Base-by-base conservation (phyloP, 2,329 filamentous ascomycete species). In the Exophiala sideris region DNA sequence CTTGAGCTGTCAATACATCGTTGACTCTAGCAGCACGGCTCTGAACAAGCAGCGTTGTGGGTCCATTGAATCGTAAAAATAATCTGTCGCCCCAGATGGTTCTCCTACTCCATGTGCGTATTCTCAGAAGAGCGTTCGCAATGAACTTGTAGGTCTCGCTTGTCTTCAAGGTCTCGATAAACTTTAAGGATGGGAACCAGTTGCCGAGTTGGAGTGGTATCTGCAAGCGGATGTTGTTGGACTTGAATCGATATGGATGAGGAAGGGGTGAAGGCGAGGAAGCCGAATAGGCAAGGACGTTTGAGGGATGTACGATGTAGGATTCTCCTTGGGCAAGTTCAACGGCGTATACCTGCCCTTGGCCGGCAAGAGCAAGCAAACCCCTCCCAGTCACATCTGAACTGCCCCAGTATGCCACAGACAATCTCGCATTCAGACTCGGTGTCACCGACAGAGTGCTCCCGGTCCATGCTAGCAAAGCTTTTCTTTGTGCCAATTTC, bases 381-480 rank as follows among this genome's bases (percentile, higher is more conserved):
- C 94, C 94, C 61, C 94, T 83, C 36, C 94, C 94, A 0, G 91
- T 96, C 56, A 96, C 78, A 60, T 88, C 82, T 10, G 92, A 91
- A 74, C 84, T 94, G 64, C 94, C 94, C 92, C 92, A 97, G 68
- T 96, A 86, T 42, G 90, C 85, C 48, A 96, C 67, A 52, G 88
- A 80, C 76, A 81, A 63, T 24, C 47, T 56, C 40, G 80, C 80
- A 64, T 91, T 91, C 61, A 95, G 78, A 44, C 84, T 86, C 2
- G 91, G 89, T 34, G 84, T 85, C 41, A 94, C 80, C 12, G 79
- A 78, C 50, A 99, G 78, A 1, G 89, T 91, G 69, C 95, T 89
- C 24, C 94, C 94, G 0, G 92, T 96, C 94, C 94, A 99, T 50
- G 94, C 94, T n/a, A 97, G 79, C 49, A 99, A 78, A 1, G 91